Conservation (phyloP, 2,329 filamentous ascomycete genomes). For the Phaeophleospora eucalypticola region DNA sequence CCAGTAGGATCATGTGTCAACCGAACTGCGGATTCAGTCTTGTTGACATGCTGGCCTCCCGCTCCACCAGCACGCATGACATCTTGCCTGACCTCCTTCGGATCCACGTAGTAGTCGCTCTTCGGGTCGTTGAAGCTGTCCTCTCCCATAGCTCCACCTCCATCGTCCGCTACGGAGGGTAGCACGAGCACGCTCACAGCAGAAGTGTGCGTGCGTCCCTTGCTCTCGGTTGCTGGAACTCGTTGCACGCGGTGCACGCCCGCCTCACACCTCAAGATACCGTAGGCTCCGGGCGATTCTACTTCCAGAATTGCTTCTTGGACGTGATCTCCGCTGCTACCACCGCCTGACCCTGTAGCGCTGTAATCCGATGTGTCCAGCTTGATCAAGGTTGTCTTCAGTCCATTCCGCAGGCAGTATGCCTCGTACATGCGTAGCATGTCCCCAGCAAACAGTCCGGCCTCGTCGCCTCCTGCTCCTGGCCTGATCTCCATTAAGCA, state of each 20-base stretch:
- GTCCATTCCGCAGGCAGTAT: constrained; percentile 67
- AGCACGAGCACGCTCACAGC: constrained; percentile 90
- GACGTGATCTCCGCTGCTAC: constrained; percentile 62
- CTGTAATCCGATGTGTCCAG: constrained; percentile 68
- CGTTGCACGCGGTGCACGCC: constrained; percentile 95
- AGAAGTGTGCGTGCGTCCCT: constrained; percentile 88
- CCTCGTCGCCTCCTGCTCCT: constrained; percentile 87
- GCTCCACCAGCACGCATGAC: constrained; percentile 90
- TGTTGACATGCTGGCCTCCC: constrained; percentile 97
- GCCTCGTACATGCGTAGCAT: constrained; percentile 84
- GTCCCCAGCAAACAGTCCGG: constrained; percentile 82
- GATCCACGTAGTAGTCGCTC: constrained; percentile 87
- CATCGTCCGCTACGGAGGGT: constrained; percentile 67
- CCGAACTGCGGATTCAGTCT: constrained; percentile 91
- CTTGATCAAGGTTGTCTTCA: constrained; percentile 68
- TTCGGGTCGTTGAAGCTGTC: constrained; percentile 72
- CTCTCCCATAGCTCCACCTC: constrained; percentile 47
- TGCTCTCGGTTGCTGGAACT: constrained; percentile 84
- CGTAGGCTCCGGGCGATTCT: constrained; percentile 72
- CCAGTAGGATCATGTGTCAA: constrained; percentile 87
- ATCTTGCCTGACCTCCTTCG: constrained; percentile 75
- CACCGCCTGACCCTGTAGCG: constrained; percentile 45
- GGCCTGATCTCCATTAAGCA: constrained; percentile 90
- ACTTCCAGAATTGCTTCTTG: constrained; percentile 87
- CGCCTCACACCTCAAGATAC: constrained; percentile 75